Base-by-base conservation (phyloP, 2,329 filamentous ascomycete genomes). In the Epicoccum sorghinum region DNA sequence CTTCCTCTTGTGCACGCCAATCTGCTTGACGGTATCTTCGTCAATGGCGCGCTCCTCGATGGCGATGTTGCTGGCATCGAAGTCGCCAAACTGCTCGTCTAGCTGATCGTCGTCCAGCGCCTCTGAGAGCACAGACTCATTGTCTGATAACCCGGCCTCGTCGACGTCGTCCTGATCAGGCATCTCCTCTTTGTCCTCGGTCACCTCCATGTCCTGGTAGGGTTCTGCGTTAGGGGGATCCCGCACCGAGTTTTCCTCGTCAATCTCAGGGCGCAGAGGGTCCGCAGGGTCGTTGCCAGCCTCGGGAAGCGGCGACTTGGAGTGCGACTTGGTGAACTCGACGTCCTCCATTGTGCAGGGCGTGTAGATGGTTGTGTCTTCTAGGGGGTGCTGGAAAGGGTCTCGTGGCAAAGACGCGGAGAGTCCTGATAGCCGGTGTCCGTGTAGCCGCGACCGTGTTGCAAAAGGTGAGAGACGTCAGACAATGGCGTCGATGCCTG, bases 1-100 rank as follows among this genome's bases (percentile, higher is more conserved):
- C 79, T 86, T 85, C 59, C 85, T 79, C 78, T 87, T 87, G 74
- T 86, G 82, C 49, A 85, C 82, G 52, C 86, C 83, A 58, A 88
- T 82, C 54, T 84, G 66, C 55, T 81, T 83, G 58, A 88, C 75
- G 52, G 85, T 87, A 57, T 82, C 82, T 57, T 86, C 84, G 59
- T 88, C 85, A 25, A 87, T 83, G 8, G 80, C 79, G 52, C 83
- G 81, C 59, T 86, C 83, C 40, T 86, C 83, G 55, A 88, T 82
- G 50, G 83, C 81, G 36, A 88, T 80, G 47, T 84, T 82, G 52
- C 79, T 79, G 0, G 83, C 81, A 63, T 88, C 83, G 64, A 88
- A 88, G 64, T 87, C 81, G 50, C 63, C 63, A 47, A 67, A 67
- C 39, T 66, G 65, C 65, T 87, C 80, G 58, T 86, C 83, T 61